Percentiles rank a stretch among this genome's conserved stretches.
phyloP scores from a whole-genome alignment of 2,329 filamentous ascomycete genomes.

The Neopestalotiopsis sp. region DNA sequence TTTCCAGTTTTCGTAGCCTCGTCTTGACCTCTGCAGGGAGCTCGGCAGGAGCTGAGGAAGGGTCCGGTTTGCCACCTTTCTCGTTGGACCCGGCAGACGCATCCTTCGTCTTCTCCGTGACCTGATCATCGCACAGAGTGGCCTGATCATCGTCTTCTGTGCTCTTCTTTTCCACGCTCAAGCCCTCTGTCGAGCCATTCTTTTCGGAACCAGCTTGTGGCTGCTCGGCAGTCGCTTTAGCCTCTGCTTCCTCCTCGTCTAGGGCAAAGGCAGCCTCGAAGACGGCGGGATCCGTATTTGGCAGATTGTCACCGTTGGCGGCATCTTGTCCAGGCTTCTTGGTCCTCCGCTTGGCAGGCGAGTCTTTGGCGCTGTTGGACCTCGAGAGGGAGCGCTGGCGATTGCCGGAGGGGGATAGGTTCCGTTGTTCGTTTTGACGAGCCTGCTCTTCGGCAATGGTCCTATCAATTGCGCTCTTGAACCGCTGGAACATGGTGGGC shows the following conservation, averaged over 20 bases:
- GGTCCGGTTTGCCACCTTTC: conserved; percentile 14
- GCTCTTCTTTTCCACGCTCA: conserved; percentile 23
- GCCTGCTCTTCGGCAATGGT: conserved; percentile 92
- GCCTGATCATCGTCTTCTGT: conserved; percentile 24
- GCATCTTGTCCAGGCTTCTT: conserved; percentile 47
- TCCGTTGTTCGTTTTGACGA: conserved; percentile 65
- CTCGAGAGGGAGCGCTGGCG: conserved; percentile 49
- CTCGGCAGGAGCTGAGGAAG: conserved; percentile 46
- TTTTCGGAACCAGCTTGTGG: conserved; percentile 41
- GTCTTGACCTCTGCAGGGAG: conserved; percentile 75
- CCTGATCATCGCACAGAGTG: conserved; percentile 20
- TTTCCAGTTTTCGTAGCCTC: conserved; percentile 85
- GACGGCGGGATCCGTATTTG: conserved; percentile 80
- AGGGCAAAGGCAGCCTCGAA: conserved; percentile 88
- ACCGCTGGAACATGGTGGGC: conserved; percentile 58
- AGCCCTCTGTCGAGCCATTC: conserved; percentile 29
- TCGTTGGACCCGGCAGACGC: conserved; percentile 22
- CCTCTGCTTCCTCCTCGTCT: conserved; percentile 85
- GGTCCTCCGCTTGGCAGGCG: conserved; percentile 40
- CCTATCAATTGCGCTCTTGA: conserved; percentile 84
- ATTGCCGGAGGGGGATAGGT: conserved; percentile 48
- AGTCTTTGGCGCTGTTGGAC: conserved; percentile 38
- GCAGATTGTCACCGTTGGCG: conserved; percentile 42
- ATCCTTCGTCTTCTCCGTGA: conserved; percentile 18
- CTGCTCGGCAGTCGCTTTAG: conserved; percentile 63